phyloP scores from a whole-genome alignment of 148 eudicot genomes.

The Mesembryanthemum crystallinum region DNA sequence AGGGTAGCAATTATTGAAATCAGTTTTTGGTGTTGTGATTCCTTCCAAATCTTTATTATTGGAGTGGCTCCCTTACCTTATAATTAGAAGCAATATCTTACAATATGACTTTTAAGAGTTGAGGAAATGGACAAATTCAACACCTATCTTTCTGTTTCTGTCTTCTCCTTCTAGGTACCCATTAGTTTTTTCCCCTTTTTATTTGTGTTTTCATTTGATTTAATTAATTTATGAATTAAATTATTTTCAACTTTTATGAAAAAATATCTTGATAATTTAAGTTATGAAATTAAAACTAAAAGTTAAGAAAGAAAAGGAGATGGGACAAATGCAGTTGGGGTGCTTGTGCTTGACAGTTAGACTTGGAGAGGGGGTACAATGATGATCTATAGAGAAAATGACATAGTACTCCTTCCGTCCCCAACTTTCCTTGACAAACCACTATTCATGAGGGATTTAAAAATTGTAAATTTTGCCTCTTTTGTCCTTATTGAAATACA shows the following conservation, averaged over 20 bases:
- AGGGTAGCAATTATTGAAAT: conserved; percentile 29
- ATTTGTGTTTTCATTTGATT: background rate
- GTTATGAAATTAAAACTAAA: background rate
- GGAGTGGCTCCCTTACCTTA: conserved; percentile 22
- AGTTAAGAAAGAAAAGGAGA: background rate
- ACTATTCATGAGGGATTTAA: no score
- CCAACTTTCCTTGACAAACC: no score
- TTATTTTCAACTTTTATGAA: background rate
- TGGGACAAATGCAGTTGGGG: conserved; percentile 28
- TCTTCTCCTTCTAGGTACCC: conserved; percentile 12
- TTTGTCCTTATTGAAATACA: no score
- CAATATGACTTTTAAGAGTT: conserved; percentile 20
- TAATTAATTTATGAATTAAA: background rate
- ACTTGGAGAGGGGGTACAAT: conserved; percentile 22
- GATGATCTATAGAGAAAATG: conserved; percentile 29
- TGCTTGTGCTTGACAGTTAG: conserved; percentile 32
- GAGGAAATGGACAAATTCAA: conserved; percentile 26
- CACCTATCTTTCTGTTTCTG: background rate
- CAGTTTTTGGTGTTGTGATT: conserved; percentile 25
- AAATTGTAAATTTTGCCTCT: no score
- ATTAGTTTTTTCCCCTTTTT: conserved; percentile 7
- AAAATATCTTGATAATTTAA: background rate
- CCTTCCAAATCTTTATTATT: conserved; percentile 23
- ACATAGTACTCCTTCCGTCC: no score
- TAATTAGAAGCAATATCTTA: conserved; percentile 31